These are phyloP conservation scores for Calonectria hongkongensis DNA, from an alignment of 2,329 filamentous ascomycete species.

Conservation along the genomic window DNA sequence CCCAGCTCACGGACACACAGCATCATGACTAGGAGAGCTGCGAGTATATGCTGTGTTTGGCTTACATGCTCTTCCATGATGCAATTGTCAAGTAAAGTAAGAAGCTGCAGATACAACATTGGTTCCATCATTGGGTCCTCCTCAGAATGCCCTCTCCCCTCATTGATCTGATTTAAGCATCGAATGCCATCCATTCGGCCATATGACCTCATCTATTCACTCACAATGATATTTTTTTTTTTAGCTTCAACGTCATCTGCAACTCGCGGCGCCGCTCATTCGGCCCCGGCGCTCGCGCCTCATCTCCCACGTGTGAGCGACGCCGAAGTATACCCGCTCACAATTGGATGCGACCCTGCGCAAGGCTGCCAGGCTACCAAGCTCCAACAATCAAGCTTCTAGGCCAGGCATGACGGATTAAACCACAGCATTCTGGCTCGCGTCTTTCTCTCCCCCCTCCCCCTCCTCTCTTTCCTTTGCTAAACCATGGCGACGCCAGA, in stretches of 20 bases:
- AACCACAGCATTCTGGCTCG: conserved; percentile 1
- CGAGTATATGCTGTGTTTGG: no score
- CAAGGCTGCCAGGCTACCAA: conserved; percentile 14
- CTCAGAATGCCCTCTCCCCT: not conserved
- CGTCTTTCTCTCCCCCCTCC: conserved; percentile 23
- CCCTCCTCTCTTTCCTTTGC: not conserved
- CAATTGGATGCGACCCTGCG: conserved; percentile 16
- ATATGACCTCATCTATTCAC: not conserved
- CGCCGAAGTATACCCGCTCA: conserved; percentile 36
- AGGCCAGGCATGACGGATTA: conserved; percentile 21
- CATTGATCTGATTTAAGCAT: not conserved
- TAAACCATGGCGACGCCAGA: conserved; percentile 78
- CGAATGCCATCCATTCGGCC: not conserved
- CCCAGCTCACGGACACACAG: not conserved
- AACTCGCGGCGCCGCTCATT: conserved; percentile 18
- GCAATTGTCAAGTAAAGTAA: not conserved
- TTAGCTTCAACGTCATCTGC: conserved; percentile 21
- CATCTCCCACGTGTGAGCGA: conserved; percentile 12
- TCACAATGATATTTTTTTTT: not conserved
- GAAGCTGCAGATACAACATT: not conserved
- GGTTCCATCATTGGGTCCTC: not conserved
- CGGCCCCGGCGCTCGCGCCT: conserved; percentile 22
- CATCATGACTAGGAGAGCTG: not conserved
- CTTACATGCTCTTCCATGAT: not conserved
- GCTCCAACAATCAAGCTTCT: conserved; percentile 27